Base-by-base conservation (phyloP, 306 rosid genomes). In the Cicer bijugum region DNA sequence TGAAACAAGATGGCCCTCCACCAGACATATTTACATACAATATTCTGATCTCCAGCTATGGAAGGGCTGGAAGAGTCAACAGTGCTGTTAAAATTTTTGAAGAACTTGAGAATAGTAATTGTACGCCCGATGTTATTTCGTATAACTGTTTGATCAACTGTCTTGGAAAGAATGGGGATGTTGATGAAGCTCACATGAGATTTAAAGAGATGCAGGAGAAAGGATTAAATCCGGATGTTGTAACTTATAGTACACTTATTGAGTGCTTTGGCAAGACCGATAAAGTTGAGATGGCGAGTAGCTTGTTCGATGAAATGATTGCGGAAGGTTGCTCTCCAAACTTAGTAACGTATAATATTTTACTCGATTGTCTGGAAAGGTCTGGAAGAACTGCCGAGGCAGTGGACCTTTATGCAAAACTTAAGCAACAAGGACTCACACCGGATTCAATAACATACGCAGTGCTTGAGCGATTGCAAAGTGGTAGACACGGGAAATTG, bases 101-200 rank as follows among this genome's bases (percentile, higher is more conserved):
- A 84, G 92, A 91, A 72, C 88, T 93, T 47, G 98, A 93, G 87
- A 80, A 75, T 64, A 86, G 97, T 64, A 58, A 77, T 67, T 86
- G 84, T 75, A 75, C 79, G 74, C 92, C 98, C 1, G 97, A 93
- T 70, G 87, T 88, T 40, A 46, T 93, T 74, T 82, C 97, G 40
- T 93, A 93, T 80, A 93, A 93, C 76, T 82, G 89, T 67, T 82
- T 93, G 90, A 93, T 93, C 82, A 93, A 93, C 83, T 91, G 92
- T 85, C 94, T 91, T 6, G 98, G 98, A 66, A 93, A 93, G 86
- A 89, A 91, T 69, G 98, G 98, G 45, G 89, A 88, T 80, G 84
- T 93, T 77, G 98, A 89, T 74, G 98, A 93, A 88, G 97, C 92
- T 62, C 98, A 93, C 85, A 91, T 93, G 94, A 85, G 88, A 75